Conservation (phyloP, 768 basidiomycete genomes). For the Epithele typhae region DNA sequence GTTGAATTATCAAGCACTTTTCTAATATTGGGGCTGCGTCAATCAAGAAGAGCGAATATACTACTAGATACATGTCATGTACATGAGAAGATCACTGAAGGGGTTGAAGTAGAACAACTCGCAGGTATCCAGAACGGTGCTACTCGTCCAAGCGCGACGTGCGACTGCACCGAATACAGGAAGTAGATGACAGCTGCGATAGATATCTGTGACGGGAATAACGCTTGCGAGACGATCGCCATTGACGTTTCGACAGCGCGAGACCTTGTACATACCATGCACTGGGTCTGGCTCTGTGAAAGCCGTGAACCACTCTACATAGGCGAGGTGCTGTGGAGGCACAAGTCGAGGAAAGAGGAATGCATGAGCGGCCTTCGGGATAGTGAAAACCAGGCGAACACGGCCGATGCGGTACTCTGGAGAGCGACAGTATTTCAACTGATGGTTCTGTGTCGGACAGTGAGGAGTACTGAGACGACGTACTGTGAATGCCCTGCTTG, state of each 20-base stretch:
- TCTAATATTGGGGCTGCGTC: too few species aligned
- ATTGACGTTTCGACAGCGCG: background rate
- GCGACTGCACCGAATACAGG: background rate
- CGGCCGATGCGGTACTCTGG: slow-evolving; percentile 27
- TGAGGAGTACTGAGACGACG: background rate
- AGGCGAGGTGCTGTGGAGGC: slow-evolving; percentile 21
- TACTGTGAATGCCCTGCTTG: background rate
- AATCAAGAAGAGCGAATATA: background rate
- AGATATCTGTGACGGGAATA: background rate
- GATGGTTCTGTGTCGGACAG: too few species aligned
- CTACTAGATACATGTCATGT: background rate
- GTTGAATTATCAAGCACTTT: too few species aligned
- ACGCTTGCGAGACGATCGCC: background rate
- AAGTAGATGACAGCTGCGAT: slow-evolving; percentile 1
- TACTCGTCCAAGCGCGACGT: slow-evolving; percentile 4
- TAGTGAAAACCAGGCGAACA: slow-evolving; percentile 24
- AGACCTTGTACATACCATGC: slow-evolving; percentile 23
- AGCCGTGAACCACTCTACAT: slow-evolving; percentile 28
- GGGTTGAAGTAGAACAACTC: slow-evolving; percentile 1
- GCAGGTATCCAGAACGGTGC: slow-evolving; percentile 1
- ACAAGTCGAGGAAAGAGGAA: slow-evolving; percentile 3
- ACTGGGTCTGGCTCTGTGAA: slow-evolving; percentile 19
- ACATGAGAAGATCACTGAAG: slow-evolving; percentile 4
- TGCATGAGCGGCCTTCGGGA: slow-evolving; percentile 6
- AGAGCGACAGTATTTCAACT: background rate